These are phyloP conservation scores for Xylaria sp. DNA, from an alignment of 2,329 filamentous ascomycete genomes.

Conservation along the genomic window DNA sequence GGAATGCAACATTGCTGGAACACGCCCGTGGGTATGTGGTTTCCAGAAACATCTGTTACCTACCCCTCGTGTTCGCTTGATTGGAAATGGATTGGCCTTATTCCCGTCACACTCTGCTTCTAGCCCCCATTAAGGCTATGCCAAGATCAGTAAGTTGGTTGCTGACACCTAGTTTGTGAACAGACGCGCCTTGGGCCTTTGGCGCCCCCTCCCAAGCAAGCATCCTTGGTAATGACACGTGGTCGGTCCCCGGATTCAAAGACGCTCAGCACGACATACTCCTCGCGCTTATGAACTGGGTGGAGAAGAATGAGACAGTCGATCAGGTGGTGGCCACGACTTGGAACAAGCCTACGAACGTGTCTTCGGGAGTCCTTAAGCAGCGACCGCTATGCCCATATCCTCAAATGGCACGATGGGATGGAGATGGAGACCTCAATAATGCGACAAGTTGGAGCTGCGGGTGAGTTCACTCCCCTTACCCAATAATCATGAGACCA, in stretches of 20 bases:
- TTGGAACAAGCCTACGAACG: conserved; percentile 46
- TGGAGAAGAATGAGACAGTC: conserved; percentile 50
- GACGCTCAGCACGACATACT: conserved; percentile 54
- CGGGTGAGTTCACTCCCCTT: conserved; percentile 40
- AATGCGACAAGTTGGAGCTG: conserved; percentile 52
- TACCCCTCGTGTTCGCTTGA: background rate
- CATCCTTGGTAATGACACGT: conserved; percentile 46
- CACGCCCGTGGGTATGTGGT: conserved; percentile 40
- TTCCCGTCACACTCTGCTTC: background rate
- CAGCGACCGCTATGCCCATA: conserved; percentile 60
- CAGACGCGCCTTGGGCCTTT: conserved; percentile 56
- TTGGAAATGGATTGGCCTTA: background rate
- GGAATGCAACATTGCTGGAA: conserved; percentile 63
- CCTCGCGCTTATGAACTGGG: conserved; percentile 54
- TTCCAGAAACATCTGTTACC: background rate
- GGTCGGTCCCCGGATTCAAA: conserved; percentile 52
- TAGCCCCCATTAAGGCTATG: background rate
- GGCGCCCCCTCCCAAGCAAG: conserved; percentile 49
- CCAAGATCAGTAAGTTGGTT: conserved; percentile 6
- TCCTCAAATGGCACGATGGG: conserved; percentile 52
- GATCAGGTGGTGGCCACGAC: conserved; percentile 52
- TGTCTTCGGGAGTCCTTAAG: conserved; percentile 54
- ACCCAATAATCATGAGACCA: background rate
- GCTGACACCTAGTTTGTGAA: conserved; percentile 8
- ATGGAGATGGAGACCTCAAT: conserved; percentile 50